These are phyloP conservation scores for Beauveria rudraprayagi DNA, from an alignment of 2,329 filamentous ascomycete genomes.

Conservation along the genomic window DNA sequence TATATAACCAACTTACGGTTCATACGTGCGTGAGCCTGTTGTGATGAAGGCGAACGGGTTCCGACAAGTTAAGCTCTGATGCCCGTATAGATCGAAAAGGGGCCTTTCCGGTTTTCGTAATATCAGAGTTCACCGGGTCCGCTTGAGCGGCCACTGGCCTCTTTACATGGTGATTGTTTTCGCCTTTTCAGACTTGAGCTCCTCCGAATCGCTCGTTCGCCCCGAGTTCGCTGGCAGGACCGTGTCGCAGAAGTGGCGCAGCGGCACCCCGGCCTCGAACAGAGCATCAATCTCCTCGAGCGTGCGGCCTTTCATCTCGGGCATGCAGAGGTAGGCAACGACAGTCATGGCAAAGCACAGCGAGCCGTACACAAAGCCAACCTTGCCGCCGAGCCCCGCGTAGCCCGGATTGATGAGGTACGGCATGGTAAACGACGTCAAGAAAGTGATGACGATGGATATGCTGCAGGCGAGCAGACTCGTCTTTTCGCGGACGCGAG, in stretches of 20 bases:
- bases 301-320: constrained; percentile 33
- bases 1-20: too few species aligned
- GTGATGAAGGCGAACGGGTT: too few species aligned
- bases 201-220: not conserved
- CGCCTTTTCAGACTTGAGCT: not conserved
- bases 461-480: constrained; percentile 21
- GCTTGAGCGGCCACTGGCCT: too few species aligned
- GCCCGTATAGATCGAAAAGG: too few species aligned
- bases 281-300: constrained; percentile 19
- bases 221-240: not conserved
- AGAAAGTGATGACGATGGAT: constrained; percentile 23
- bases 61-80: too few species aligned
- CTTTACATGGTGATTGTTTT: not conserved
- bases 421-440: constrained; percentile 27
- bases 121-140: too few species aligned
- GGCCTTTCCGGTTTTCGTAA: too few species aligned
- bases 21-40: too few species aligned
- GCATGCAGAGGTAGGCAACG: constrained; percentile 34
- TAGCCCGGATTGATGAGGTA: constrained; percentile 28
- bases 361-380: constrained; percentile 31
- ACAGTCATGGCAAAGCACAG: constrained; percentile 29
- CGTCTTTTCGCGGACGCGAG: constrained; percentile 24
- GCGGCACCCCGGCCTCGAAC: constrained; percentile 13
- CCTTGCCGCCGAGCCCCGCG: constrained; percentile 26
- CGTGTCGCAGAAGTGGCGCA: constrained; percentile 13